Conservation (phyloP, 2,329 filamentous ascomycete genomes). For the Gnomoniopsis smithogilvyi region DNA sequence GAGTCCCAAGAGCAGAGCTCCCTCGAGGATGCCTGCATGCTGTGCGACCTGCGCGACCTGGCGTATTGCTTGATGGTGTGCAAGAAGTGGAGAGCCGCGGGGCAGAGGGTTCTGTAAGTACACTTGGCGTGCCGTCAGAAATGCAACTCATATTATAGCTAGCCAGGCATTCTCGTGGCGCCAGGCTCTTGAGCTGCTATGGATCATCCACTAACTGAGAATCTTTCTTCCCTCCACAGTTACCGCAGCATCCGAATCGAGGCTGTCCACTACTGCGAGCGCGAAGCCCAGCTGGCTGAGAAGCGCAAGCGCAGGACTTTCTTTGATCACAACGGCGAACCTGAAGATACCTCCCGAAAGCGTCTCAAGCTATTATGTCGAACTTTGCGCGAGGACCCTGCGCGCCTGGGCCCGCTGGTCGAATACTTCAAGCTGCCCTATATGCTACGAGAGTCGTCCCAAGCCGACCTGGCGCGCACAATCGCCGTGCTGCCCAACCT, state of each 20-base stretch:
- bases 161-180: neutral
- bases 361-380: conserved; percentile 77
- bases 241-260: conserved; percentile 92
- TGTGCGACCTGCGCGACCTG: conserved; percentile 88
- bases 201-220: neutral
- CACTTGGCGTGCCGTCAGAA: conserved; percentile 4
- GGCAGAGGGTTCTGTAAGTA: conserved; percentile 59
- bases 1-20: conserved; percentile 79
- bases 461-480: conserved; percentile 78
- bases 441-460: conserved; percentile 87
- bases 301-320: conserved; percentile 71
- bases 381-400: conserved; percentile 74
- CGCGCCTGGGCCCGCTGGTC: conserved; percentile 65
- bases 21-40: conserved; percentile 79
- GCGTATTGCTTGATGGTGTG: conserved; percentile 74
- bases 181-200: neutral
- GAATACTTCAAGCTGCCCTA: conserved; percentile 85
- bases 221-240: conserved; percentile 38
- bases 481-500: conserved; percentile 83
- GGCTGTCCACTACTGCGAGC: conserved; percentile 88
- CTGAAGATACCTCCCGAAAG: conserved; percentile 73
- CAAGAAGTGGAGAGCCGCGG: conserved; percentile 63
- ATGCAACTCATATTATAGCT: neutral
- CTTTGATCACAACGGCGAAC: conserved; percentile 73
- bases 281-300: conserved; percentile 77